Percentiles rank a stretch among this genome's conserved stretches.
These are phyloP conservation scores for Mallotus japonicus DNA, from an alignment of 441 rosid genomes.

Conservation along the genomic window DNA sequence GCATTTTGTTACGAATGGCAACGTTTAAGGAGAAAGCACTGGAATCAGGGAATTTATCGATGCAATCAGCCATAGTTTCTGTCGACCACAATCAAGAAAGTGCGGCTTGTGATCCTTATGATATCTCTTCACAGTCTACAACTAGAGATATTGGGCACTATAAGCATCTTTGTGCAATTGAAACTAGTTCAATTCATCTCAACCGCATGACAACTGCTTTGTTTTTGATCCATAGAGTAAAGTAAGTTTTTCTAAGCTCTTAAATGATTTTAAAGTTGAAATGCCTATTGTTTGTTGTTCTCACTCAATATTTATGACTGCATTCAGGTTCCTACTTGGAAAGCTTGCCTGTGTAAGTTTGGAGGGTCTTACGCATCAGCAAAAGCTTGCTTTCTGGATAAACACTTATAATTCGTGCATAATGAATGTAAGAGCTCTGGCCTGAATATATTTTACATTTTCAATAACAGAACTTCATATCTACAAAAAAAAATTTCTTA, in stretches of 20 bases:
- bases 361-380: constrained; percentile 76
- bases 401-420: constrained; percentile 78
- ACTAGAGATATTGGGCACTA: constrained; percentile 62
- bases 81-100: constrained; percentile 26
- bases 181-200: constrained; percentile 53
- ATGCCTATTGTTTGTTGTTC: background rate
- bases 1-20: constrained; percentile 58
- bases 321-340: constrained; percentile 55
- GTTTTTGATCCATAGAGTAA: constrained; percentile 63
- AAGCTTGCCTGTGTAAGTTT: constrained; percentile 72
- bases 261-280: background rate
- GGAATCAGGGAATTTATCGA: constrained; percentile 10
- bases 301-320: constrained; percentile 18
- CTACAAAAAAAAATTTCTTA: background rate
- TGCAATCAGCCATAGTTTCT: constrained; percentile 16
- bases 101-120: constrained; percentile 51
- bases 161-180: constrained; percentile 46
- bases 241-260: constrained; percentile 40
- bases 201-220: constrained; percentile 44
- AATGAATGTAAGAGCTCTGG: constrained; percentile 58
- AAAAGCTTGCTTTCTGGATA: constrained; percentile 94
- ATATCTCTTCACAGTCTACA: constrained; percentile 34
- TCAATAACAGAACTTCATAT: background rate
- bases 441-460: background rate
- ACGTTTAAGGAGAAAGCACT: constrained; percentile 46